A percentile compares a stretch with the other conserved stretches of the same genome.
These are phyloP conservation scores for Euphrasia confusa DNA, from an alignment of 257 asterid genomes.

Conservation along the genomic window DNA sequence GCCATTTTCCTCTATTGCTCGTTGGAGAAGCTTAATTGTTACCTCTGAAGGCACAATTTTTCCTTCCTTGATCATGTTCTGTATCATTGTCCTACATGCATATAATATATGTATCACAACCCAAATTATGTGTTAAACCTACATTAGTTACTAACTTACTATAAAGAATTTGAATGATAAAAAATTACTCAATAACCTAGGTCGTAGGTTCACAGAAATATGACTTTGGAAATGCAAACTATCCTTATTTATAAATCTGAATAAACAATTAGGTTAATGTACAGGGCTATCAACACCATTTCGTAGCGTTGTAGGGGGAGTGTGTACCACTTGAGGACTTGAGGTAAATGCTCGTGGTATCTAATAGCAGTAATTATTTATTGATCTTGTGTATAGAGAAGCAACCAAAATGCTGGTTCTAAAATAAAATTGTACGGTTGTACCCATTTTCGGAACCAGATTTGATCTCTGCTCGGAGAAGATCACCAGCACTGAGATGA, in stretches of 20 bases:
- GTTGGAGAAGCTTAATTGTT: conserved; percentile 49
- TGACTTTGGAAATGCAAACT: no score
- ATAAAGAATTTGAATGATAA: no score
- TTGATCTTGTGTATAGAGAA: background rate
- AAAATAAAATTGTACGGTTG: background rate
- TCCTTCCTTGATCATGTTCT: conserved; percentile 45
- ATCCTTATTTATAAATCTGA: no score
- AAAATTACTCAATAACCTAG: background rate
- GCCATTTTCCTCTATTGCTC: conserved; percentile 62
- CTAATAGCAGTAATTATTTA: no score
- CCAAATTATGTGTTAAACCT: background rate
- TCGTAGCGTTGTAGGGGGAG: no score
- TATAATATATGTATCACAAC: conserved; percentile 18
- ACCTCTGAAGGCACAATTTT: conserved; percentile 61
- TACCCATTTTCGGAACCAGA: background rate
- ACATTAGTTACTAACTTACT: background rate
- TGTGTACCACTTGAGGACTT: no score
- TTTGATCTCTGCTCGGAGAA: conserved; percentile 42
- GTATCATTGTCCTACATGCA: conserved; percentile 49
- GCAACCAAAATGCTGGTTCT: background rate
- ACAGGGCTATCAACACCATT: background rate
- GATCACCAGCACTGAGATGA: conserved; percentile 99
- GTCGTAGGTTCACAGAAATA: background rate
- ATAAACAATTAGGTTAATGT: no score
- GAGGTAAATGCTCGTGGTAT: no score